These are phyloP conservation scores for Cyberlindnera japonica DNA, from an alignment of 805 yeast genomes.

Conservation along the genomic window DNA sequence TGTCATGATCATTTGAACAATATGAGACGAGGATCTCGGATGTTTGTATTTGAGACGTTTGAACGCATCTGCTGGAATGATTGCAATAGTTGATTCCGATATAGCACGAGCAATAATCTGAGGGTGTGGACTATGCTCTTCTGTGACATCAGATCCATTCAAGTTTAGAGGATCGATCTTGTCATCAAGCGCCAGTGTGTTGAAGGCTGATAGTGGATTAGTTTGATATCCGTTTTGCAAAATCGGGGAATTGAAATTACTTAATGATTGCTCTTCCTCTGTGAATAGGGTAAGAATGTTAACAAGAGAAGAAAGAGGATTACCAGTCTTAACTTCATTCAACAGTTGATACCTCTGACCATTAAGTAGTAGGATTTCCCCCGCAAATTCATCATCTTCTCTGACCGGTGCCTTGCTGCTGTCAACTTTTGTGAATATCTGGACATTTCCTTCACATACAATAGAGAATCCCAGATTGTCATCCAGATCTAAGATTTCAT, in stretches of 20 bases:
- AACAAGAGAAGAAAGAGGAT: constrained; percentile 80
- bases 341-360: constrained; percentile 66
- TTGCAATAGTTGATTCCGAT: constrained; percentile 77
- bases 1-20: constrained; percentile 87
- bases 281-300: constrained; percentile 76
- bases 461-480: constrained; percentile 82
- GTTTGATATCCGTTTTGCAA: background rate
- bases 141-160: constrained; percentile 4
- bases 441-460: constrained; percentile 87
- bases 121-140: constrained; percentile 10
- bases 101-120: constrained; percentile 70
- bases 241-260: constrained; percentile 6
- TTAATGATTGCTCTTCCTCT: constrained; percentile 29
- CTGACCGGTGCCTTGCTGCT: constrained; percentile 9
- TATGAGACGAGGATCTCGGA: constrained; percentile 90
- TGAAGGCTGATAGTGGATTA: background rate
- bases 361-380: constrained; percentile 43
- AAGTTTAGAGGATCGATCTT: constrained; percentile 21
- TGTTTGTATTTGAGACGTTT: constrained; percentile 63
- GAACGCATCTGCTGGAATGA: constrained; percentile 85
- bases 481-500: constrained; percentile 71
- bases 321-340: constrained; percentile 77
- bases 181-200: constrained; percentile 3
- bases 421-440: constrained; percentile 60
- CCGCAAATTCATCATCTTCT: constrained; percentile 24